These are phyloP conservation scores for Penicillium robsamsonii DNA, from an alignment of 495 filamentous ascomycete species.

Conservation along the genomic window DNA sequence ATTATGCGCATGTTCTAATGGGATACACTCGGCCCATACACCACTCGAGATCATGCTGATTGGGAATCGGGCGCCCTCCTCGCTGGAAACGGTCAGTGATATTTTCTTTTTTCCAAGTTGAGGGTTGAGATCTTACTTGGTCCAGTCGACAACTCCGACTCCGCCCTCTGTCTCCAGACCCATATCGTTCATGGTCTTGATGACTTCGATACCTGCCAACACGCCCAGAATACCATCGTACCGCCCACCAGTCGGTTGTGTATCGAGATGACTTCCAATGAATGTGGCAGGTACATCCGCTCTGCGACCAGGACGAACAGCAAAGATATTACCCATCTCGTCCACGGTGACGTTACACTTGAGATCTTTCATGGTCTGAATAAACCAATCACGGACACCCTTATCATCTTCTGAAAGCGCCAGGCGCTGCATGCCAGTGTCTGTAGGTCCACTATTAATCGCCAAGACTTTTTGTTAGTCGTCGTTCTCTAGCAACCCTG, in stretches of 20 bases:
- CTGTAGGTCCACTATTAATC: constrained; percentile 47
- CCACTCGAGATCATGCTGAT: constrained; percentile 74
- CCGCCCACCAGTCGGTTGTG: constrained; percentile 72
- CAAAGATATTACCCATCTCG: constrained; percentile 76
- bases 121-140: constrained; percentile 51
- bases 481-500: not conserved
- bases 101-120: not conserved
- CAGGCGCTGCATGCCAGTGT: constrained; percentile 66
- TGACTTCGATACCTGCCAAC: constrained; percentile 66
- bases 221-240: constrained; percentile 77
- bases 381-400: constrained; percentile 72
- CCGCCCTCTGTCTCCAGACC: constrained; percentile 67
- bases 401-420: constrained; percentile 70
- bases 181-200: constrained; percentile 66
- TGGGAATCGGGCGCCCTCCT: constrained; percentile 79
- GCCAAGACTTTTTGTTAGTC: constrained; percentile 4
- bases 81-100: constrained; percentile 37
- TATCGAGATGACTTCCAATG: constrained; percentile 74
- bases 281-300: constrained; percentile 59
- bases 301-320: constrained; percentile 59
- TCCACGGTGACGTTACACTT: constrained; percentile 63
- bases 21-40: constrained; percentile 70
- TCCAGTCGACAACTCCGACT: constrained; percentile 78
- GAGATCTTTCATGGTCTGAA: constrained; percentile 58
- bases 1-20: constrained; percentile 60